Evolutionary conservation across 768 basidiomycete species (phyloP), one percentile per base, ranked within the genome.

Genomic region (Cyclocybe aegerita): DNA sequence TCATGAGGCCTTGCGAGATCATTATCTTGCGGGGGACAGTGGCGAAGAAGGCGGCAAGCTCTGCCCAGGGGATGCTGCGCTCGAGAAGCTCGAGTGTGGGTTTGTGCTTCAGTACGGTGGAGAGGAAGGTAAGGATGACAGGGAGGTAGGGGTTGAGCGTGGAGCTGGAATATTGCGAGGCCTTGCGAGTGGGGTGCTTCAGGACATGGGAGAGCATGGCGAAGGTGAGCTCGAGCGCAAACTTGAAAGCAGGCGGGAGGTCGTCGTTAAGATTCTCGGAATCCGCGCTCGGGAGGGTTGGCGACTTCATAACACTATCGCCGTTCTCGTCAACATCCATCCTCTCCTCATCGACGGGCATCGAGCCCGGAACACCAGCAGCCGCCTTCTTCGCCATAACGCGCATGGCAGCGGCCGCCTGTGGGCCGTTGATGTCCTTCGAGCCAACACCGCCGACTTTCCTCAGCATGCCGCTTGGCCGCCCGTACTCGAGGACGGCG

Each of bases 401-500:
- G 4, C 80, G 76, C 68, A 79, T 68, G 1, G 72, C 65, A 8
- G 70, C 60, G 0, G 70, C 69, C 1, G 59, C 44, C 12, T 68
- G 69, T 1, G 69, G 50, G 4, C 61, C 54, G 17, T 62, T 52
- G 35, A 70, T 66, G 10, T 78, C 76, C 47, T 70, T 62, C 2
- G 65, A 61, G 9, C 77, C 75, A 3, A 78, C 66, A 23, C 77
- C 82, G 10, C 86, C 80, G 3, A 81, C 73, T 54, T 78, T 84
- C 46, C 83, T 78, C 42, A 98, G 68, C 4, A 91, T 70, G 2
- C 92, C 85, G 4, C 76, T 78, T 2, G 85, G 76, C 23, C 83
- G 77, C 32, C 97, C 96, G 59, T 95, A 98, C 67, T 98, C 94
- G 60, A 98, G 72, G 7, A 97, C 67, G 0, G 89, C 81, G 4